Base-by-base conservation (phyloP, 805 yeast genomes). In the Metschnikowia baotianmanensis region DNA sequence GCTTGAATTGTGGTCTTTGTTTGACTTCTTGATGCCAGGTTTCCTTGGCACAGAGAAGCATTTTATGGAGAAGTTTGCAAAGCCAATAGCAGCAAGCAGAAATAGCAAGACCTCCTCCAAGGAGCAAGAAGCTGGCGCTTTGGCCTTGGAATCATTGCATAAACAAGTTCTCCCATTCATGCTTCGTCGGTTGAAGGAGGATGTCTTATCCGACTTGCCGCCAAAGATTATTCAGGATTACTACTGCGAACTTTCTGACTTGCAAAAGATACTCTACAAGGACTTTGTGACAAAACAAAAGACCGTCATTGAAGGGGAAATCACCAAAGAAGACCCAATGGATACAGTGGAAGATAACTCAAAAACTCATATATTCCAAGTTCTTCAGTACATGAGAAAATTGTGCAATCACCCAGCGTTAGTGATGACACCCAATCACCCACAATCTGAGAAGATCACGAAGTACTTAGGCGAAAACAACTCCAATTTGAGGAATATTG, bases 141-240 rank as follows among this genome's bases (percentile, higher is more conserved):
- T 93, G 47, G 99, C 98, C 0, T 70, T 95, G 45, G 99, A 93
- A 56, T 91, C 97, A 0, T 72, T 93, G 47, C 99, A 93, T 63
- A 93, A 91, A 55, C 99, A 93, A 54, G 98, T 89, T 0, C 71
- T 93, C 34, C 99, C 99, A 12, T 93, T 93, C 61, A 84, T 95
- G 89, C 70, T 93, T 49, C 83, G 99, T 62, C 82, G 99, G 61
- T 74, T 93, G 57, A 93, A 93, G 61, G 98, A 93, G 58, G 98
- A 93, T 52, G 99, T 93, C 4, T 70, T 93, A 39, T 84, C 95
- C 1, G 99, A 93, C 61, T 72, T 93, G 52, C 99, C 99, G 8
- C 99, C 99, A 28, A 93, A 93, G 65, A 93, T 95, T 53, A 93
- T 93, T 51, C 99, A 93, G 62, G 99, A 93, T 67, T 91, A 93